These are phyloP conservation scores for Suillus plorans DNA, from an alignment of 768 basidiomycete species.

Conservation along the genomic window DNA sequence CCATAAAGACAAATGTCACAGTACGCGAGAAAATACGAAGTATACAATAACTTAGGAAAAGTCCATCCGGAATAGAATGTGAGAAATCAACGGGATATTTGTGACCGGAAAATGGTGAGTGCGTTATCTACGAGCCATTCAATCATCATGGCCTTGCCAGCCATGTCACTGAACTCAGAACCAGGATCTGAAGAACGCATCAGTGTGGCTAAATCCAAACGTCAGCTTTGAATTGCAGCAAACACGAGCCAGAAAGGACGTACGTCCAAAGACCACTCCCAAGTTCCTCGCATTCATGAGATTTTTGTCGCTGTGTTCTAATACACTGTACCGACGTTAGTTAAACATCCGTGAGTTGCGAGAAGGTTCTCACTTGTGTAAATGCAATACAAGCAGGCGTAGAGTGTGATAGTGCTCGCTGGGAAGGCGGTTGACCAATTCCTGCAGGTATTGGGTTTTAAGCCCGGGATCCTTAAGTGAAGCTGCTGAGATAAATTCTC, in stretches of 20 bases:
- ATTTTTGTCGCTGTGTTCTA: constrained; percentile 68
- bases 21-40: constrained; percentile 12
- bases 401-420: constrained; percentile 87
- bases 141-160: constrained; percentile 87
- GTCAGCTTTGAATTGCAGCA: constrained; percentile 5
- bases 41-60: constrained; percentile 30
- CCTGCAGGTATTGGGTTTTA: constrained; percentile 61
- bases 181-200: constrained; percentile 86
- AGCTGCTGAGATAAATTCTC: constrained; percentile 80
- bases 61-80: constrained; percentile 8
- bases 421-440: constrained; percentile 77
- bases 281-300: constrained; percentile 94
- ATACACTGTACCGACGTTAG: constrained; percentile 41
- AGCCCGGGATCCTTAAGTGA: constrained; percentile 60
- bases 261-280: constrained; percentile 98
- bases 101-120: constrained; percentile 43
- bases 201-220: constrained; percentile 70
- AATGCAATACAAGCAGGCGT: constrained; percentile 78
- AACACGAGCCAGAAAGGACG: constrained; percentile 29
- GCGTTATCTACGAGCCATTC: constrained; percentile 97
- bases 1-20: not conserved
- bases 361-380: constrained; percentile 63
- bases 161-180: constrained; percentile 97
- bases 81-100: constrained; percentile 15
- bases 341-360: not conserved